Evolutionary conservation across 768 basidiomycete genomes (phyloP).

Genomic region (Boletus huronensis): DNA sequence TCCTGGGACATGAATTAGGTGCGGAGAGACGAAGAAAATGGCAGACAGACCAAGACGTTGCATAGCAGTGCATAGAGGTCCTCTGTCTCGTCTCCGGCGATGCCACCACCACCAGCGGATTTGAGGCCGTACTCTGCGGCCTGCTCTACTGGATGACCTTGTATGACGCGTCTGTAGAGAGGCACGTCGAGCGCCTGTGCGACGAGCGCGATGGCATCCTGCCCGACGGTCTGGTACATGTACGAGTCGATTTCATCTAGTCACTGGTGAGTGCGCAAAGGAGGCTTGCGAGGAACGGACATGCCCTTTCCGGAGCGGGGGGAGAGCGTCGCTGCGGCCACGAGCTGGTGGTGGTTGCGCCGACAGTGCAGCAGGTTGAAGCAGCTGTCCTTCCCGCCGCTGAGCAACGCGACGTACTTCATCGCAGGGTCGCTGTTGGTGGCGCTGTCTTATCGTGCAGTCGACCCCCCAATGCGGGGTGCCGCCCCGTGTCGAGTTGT

Average conservation of each 20-base stretch:
- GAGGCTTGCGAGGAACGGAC: constrained; percentile 1
- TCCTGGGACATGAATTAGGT: constrained; percentile 38
- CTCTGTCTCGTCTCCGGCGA: constrained; percentile 91
- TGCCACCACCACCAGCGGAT: constrained; percentile 45
- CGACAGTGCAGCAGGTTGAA: constrained; percentile 91
- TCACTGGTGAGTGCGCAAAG: constrained; percentile 3
- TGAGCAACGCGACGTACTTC: constrained; percentile 93
- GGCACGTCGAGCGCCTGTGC: constrained; percentile 85
- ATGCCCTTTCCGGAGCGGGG: constrained; percentile 84
- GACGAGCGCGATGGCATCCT: constrained; percentile 85
- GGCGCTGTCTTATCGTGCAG: constrained; percentile 15
- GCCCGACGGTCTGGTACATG: constrained; percentile 98
- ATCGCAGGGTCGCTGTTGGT: constrained; percentile 36
- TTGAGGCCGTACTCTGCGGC: constrained; percentile 83
- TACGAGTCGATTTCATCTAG: constrained; percentile 98
- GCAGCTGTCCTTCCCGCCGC: constrained; percentile 97
- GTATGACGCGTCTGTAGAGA: constrained; percentile 77
- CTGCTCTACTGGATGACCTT: constrained; percentile 76
- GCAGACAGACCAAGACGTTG: constrained; percentile 66
- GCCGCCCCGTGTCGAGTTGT: neutral
- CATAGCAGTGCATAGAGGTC: constrained; percentile 75
- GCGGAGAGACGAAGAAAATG: neutral
- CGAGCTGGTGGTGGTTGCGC: constrained; percentile 79
- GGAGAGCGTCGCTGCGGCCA: constrained; percentile 85
- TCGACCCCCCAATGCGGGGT: constrained; percentile 21